Conservation (phyloP, 352 stramenopile genomes). For the Phytophthora niederhauseri region DNA sequence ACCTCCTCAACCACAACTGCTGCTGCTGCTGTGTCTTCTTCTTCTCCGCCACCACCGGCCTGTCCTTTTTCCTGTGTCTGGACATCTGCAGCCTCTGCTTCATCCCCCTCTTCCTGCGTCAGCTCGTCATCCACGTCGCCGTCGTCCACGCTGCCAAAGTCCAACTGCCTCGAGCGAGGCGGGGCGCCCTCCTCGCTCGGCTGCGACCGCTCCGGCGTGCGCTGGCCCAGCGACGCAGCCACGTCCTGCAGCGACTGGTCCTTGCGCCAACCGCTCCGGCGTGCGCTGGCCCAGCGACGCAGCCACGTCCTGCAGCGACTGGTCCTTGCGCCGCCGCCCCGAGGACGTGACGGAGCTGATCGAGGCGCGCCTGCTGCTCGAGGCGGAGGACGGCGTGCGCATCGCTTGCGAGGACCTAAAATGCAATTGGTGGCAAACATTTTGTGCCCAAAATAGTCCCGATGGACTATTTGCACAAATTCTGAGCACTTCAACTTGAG, state of each 20-base stretch:
- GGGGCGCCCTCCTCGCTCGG: slow-evolving; percentile 12
- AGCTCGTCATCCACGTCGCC: slow-evolving; percentile 19
- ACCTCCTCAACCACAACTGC: background rate
- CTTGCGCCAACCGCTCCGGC: slow-evolving; percentile 3
- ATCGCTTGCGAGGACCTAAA: background rate
- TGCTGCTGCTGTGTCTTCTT: no score
- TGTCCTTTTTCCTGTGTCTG: background rate
- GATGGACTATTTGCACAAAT: slow-evolving; percentile 17
- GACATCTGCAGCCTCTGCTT: background rate
- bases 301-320: slow-evolving; percentile 29
- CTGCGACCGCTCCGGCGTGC: slow-evolving; percentile 10
- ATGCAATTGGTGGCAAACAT: background rate
- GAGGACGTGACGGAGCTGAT: slow-evolving; percentile 32
- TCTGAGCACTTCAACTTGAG: slow-evolving; percentile 27
- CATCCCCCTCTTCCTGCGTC: background rate
- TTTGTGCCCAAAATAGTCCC: slow-evolving; percentile 15
- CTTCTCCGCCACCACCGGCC: background rate
- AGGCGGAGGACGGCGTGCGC: slow-evolving; percentile 8
- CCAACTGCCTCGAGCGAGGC: slow-evolving; percentile 39
- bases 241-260: slow-evolving; percentile 33
- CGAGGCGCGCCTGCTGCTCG: slow-evolving; percentile 16
- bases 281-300: slow-evolving; percentile 28
- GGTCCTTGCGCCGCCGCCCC: slow-evolving; percentile 21
- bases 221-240: slow-evolving; percentile 24
- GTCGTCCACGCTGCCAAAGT: slow-evolving; percentile 34